phyloP scores from a whole-genome alignment of 2,329 filamentous ascomycete species.

The Ceratocystis destructans region DNA sequence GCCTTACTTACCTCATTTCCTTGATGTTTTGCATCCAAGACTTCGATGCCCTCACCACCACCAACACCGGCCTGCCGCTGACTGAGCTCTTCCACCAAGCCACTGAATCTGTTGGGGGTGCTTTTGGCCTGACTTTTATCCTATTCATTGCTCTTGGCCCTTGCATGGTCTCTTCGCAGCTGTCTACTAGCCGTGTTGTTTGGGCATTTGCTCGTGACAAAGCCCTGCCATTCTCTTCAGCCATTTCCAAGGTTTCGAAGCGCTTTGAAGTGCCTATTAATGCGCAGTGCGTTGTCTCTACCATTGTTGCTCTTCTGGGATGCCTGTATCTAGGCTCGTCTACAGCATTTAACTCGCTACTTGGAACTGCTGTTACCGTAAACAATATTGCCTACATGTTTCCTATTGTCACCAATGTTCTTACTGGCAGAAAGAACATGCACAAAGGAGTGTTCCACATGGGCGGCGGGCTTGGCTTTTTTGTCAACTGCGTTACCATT shows the following conservation, averaged over 20 bases:
- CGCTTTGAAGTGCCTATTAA: slow-evolving; percentile 28
- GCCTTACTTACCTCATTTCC: slow-evolving; percentile 35
- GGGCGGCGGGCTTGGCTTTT: slow-evolving; percentile 25
- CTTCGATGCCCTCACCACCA: slow-evolving; percentile 31
- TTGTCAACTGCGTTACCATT: slow-evolving; percentile 28
- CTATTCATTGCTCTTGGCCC: slow-evolving; percentile 33
- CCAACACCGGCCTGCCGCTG: slow-evolving; percentile 32
- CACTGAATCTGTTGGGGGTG: slow-evolving; percentile 29
- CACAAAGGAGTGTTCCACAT: slow-evolving; percentile 30
- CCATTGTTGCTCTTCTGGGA: slow-evolving; percentile 29
- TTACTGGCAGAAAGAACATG: slow-evolving; percentile 29
- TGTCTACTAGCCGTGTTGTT: slow-evolving; percentile 26
- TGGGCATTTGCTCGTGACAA: slow-evolving; percentile 35
- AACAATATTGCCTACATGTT: slow-evolving; percentile 34
- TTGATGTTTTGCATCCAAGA: slow-evolving; percentile 41
- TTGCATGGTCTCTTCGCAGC: slow-evolving; percentile 28
- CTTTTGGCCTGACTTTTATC: slow-evolving; percentile 31
- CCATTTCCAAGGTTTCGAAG: slow-evolving; percentile 28
- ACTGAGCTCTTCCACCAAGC: slow-evolving; percentile 34
- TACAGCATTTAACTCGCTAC: slow-evolving; percentile 33
- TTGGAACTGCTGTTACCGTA: slow-evolving; percentile 30
- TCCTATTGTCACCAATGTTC: slow-evolving; percentile 33
- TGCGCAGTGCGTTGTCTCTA: slow-evolving; percentile 27
- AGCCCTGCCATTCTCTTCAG: slow-evolving; percentile 29
- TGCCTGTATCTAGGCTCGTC: slow-evolving; percentile 32